Evolutionary conservation across 768 basidiomycete genomes (phyloP).

Genomic region (Russula olivacea): DNA sequence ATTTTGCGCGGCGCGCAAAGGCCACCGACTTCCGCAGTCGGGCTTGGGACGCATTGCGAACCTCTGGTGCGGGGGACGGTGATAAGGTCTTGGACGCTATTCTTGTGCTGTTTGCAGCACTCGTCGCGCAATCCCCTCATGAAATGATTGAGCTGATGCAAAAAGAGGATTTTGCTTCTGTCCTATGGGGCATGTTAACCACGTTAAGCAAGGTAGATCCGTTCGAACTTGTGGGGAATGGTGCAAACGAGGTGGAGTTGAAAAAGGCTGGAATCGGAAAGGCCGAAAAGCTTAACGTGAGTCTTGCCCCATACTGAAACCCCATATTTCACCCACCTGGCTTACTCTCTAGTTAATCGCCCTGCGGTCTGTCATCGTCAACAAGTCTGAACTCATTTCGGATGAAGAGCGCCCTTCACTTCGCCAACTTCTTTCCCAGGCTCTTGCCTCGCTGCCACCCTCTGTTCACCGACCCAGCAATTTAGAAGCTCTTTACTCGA

Average conservation of each 20-base stretch:
- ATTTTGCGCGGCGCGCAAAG: slow-evolving; percentile 76
- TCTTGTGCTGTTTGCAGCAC: slow-evolving; percentile 53
- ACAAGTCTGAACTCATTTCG: slow-evolving; percentile 30
- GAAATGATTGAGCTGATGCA: slow-evolving; percentile 52
- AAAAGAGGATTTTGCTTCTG: slow-evolving; percentile 30
- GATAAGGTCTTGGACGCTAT: slow-evolving; percentile 67
- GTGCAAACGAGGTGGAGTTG: slow-evolving; percentile 39
- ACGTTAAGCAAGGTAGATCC: slow-evolving; percentile 39
- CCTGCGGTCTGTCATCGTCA: slow-evolving; percentile 35
- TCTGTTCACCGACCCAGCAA: slow-evolving; percentile 34
- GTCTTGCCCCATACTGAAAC: slow-evolving; percentile 26
- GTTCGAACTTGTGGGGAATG: slow-evolving; percentile 39
- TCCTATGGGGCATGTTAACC: slow-evolving; percentile 29
- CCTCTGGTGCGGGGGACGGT: slow-evolving; percentile 51
- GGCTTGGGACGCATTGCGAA: slow-evolving; percentile 61
- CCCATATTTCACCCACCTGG: slow-evolving; percentile 2
- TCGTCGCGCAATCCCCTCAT: slow-evolving; percentile 54
- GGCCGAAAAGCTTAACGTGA: slow-evolving; percentile 51
- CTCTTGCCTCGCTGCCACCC: slow-evolving; percentile 46
- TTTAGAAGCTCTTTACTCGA: slow-evolving; percentile 32
- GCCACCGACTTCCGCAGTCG: slow-evolving; percentile 64
- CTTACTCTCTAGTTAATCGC: slow-evolving; percentile 31
- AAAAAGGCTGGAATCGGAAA: slow-evolving; percentile 49
- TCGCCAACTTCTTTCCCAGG: slow-evolving; percentile 40
- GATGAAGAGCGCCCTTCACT: slow-evolving; percentile 50